Evolutionary conservation across 2,329 filamentous ascomycete genomes (phyloP).

Genomic region (Calonectria honghensis): DNA sequence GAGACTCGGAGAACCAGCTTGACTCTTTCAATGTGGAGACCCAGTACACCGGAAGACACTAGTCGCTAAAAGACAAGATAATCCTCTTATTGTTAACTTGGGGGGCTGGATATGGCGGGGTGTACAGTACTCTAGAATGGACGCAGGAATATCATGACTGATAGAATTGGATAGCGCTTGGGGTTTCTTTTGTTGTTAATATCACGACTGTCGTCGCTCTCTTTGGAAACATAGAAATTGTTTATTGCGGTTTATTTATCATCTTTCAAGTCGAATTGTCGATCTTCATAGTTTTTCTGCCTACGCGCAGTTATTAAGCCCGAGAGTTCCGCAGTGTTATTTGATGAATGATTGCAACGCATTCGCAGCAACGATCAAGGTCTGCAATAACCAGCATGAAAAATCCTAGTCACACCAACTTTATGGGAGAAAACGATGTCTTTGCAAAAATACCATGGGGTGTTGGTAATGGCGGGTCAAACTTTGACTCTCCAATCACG

Average conservation of each 20-base stretch:
- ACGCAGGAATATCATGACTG: not conserved
- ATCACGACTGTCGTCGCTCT: not conserved
- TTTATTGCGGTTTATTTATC: not conserved
- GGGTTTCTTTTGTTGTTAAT: not conserved
- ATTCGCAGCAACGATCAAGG: not conserved
- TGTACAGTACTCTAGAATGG: conserved; percentile 2
- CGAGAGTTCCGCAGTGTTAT: not conserved
- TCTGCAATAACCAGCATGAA: not conserved
- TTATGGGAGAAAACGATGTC: not conserved
- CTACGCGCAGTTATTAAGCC: not conserved
- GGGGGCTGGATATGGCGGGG: not conserved
- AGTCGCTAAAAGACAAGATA: not conserved
- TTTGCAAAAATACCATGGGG: not conserved
- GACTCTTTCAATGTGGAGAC: conserved; percentile 1
- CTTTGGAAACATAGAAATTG: not conserved
- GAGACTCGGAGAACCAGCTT: conserved; percentile 21
- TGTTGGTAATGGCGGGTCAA: no score
- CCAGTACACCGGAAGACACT: not conserved
- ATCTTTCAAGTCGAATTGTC: not conserved
- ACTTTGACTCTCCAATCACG: not conserved
- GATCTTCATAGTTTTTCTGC: not conserved
- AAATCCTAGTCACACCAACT: not conserved
- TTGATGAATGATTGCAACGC: not conserved
- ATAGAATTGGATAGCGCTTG: not conserved
- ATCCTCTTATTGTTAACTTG: not conserved